A percentile compares a stretch with the other conserved stretches of the same genome.
Conservation (phyloP, 768 basidiomycete species). For the Boletales sp. region DNA sequence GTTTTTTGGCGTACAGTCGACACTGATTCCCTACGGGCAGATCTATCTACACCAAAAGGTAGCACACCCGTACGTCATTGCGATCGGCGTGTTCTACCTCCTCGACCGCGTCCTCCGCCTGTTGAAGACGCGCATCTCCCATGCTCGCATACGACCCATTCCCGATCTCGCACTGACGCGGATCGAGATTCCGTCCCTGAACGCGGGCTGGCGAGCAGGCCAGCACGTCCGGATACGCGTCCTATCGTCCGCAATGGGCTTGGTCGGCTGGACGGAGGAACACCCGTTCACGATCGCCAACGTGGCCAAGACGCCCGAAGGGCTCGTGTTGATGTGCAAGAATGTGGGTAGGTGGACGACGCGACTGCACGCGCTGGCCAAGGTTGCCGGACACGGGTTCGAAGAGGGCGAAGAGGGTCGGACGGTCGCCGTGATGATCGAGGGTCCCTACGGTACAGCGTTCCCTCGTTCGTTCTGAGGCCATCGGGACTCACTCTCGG, state of each 20-base stretch:
- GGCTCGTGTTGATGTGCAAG: slow-evolving; percentile 66
- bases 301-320: slow-evolving; percentile 51
- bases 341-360: slow-evolving; percentile 63
- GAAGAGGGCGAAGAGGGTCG: slow-evolving; percentile 14
- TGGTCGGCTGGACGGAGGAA: slow-evolving; percentile 52
- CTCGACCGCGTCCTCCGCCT: slow-evolving; percentile 59
- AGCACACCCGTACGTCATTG: slow-evolving; percentile 53
- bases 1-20: too few species aligned
- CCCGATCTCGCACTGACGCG: slow-evolving; percentile 61
- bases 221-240: slow-evolving; percentile 77
- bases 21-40: neutral
- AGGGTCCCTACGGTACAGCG: slow-evolving; percentile 54
- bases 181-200: slow-evolving; percentile 57
- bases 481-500: neutral
- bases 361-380: slow-evolving; percentile 50
- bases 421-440: slow-evolving; percentile 39
- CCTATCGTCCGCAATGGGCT: slow-evolving; percentile 51
- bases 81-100: slow-evolving; percentile 46
- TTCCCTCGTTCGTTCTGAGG: neutral
- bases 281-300: slow-evolving; percentile 86
- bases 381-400: slow-evolving; percentile 37
- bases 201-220: slow-evolving; percentile 78
- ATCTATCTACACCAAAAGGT: slow-evolving; percentile 35
- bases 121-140: slow-evolving; percentile 58
- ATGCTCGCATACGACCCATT: slow-evolving; percentile 56